These are phyloP conservation scores for Neurospora sp. DNA, from an alignment of 2,329 filamentous ascomycete genomes.

Conservation along the genomic window DNA sequence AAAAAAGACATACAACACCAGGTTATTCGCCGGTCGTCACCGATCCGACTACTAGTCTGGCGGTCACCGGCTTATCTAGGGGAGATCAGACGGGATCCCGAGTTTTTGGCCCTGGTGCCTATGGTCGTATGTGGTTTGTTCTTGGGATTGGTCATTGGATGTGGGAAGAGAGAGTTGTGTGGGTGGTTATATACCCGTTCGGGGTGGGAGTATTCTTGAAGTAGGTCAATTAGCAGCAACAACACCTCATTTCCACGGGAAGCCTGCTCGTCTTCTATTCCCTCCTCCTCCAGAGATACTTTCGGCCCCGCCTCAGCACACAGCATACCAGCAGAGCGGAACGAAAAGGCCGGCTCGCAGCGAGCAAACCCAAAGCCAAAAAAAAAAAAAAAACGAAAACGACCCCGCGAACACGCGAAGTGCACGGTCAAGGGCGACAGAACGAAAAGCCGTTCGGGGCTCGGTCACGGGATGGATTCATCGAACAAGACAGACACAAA, in stretches of 20 bases:
- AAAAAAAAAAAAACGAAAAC: neutral
- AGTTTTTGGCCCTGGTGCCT: neutral
- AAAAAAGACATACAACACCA: neutral
- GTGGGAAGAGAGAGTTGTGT: no score
- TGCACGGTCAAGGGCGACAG: neutral
- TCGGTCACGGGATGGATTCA: neutral
- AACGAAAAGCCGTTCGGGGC: neutral
- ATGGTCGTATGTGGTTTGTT: neutral
- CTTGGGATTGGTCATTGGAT: neutral
- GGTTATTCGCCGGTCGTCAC: neutral
- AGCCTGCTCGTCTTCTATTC: no score
- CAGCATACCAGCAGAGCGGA: neutral
- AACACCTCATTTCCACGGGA: no score
- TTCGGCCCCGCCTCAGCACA: no score
- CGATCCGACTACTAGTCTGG: neutral
- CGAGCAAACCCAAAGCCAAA: neutral
- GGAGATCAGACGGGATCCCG: neutral
- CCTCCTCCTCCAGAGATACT: no score
- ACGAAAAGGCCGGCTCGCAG: neutral
- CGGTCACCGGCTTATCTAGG: neutral
- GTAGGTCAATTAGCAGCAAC: no score
- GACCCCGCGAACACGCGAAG: neutral
- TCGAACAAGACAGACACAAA: neutral
- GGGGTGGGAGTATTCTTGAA: no score
- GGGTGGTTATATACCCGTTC: no score